Conservation (phyloP, 768 basidiomycete genomes). For the Hygrocybe punicea region DNA sequence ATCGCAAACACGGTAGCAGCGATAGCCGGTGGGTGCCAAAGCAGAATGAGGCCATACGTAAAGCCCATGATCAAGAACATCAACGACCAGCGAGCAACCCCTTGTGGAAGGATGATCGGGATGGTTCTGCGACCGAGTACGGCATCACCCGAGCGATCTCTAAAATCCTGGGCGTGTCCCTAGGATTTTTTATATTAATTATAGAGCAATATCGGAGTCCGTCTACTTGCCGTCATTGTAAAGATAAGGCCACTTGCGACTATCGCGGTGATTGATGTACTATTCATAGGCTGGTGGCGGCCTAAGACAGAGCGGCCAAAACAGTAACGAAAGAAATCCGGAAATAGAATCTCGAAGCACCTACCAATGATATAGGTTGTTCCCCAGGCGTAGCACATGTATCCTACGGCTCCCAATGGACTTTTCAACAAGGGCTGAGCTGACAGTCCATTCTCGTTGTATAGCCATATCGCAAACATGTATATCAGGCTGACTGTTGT, state of each 20-base stretch:
- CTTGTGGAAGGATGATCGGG: conserved; percentile 16
- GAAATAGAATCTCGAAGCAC: not conserved
- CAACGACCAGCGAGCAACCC: conserved; percentile 21
- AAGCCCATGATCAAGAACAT: conserved; percentile 9
- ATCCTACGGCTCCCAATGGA: conserved; percentile 18
- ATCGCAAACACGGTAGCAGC: conserved; percentile 3
- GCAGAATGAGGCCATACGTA: conserved; percentile 12
- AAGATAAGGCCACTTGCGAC: conserved; percentile 32
- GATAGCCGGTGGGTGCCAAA: conserved; percentile 17
- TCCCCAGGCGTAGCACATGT: conserved; percentile 23
- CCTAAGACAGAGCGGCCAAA: conserved; percentile 2
- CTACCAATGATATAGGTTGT: conserved; percentile 19
- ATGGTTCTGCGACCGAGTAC: conserved; percentile 22
- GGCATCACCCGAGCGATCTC: conserved; percentile 21
- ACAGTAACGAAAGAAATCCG: not conserved
- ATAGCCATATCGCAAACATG: conserved; percentile 18
- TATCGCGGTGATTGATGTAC: conserved; percentile 22
- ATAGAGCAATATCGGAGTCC: conserved; percentile 7
- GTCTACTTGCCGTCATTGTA: conserved; percentile 31
- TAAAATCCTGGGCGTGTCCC: conserved; percentile 24
- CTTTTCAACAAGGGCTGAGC: conserved; percentile 17
- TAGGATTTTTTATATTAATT: not conserved
- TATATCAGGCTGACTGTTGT: conserved; percentile 14
- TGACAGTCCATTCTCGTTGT: conserved; percentile 19
- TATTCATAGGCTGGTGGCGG: conserved; percentile 13